Percentiles rank a stretch among this genome's conserved stretches.
Conservation (phyloP, 179 eudicot genomes). For the Kewa caespitosa region DNA sequence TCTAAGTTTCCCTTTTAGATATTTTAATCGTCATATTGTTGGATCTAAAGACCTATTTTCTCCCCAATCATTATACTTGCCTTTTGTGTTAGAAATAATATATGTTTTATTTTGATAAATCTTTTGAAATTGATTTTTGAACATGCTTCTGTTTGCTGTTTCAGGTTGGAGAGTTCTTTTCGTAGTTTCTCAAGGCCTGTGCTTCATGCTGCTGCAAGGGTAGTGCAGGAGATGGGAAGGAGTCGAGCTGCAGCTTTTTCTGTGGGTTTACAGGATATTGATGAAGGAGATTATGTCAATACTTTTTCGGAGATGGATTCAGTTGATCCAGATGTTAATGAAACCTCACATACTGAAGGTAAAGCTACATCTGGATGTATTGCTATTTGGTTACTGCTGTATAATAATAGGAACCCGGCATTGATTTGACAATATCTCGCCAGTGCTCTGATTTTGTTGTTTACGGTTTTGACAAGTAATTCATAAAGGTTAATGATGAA, state of each 20-base stretch:
- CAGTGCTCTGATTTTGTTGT: too few relatives aligned
- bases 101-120: neutral
- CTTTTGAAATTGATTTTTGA: neutral
- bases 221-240: slow-evolving; percentile 99
- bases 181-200: slow-evolving; percentile 96
- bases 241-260: slow-evolving; percentile 99
- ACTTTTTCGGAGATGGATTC: slow-evolving; percentile 68
- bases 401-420: too few relatives aligned
- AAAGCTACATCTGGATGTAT: slow-evolving; percentile 6
- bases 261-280: slow-evolving; percentile 85
- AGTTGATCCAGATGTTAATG: slow-evolving; percentile 60
- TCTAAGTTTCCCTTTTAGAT: slow-evolving; percentile 22
- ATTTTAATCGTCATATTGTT: neutral
- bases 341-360: slow-evolving; percentile 82
- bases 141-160: slow-evolving; percentile 18
- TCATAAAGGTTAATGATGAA: too few relatives aligned
- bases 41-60: neutral
- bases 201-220: slow-evolving; percentile 96
- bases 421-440: too few relatives aligned
- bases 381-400: neutral
- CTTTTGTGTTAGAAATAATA: too few relatives aligned
- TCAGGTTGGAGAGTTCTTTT: slow-evolving; percentile 91
- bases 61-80: too few relatives aligned
- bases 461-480: too few relatives aligned
- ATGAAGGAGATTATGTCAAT: slow-evolving; percentile 81